A percentile compares a stretch with the other conserved stretches of the same genome.
Conservation (phyloP, 495 filamentous ascomycete species). For the Lophiostoma macrostomum region DNA sequence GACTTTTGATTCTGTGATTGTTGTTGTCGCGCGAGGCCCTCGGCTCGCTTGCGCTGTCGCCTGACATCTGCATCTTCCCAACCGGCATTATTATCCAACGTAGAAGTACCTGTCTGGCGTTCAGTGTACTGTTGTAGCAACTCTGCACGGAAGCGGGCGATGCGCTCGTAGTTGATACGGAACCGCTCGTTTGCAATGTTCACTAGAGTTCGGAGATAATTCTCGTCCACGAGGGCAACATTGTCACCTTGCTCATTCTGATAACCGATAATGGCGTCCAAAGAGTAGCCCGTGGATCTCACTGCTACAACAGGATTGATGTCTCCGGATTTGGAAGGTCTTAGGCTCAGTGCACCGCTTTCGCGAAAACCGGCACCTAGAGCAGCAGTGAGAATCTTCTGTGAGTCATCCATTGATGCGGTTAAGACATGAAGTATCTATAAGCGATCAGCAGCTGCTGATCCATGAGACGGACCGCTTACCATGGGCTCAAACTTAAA, state of each 20-base stretch:
- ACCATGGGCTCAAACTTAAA: slow-evolving; percentile 97
- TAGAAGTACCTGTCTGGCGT: no score
- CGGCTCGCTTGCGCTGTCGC: slow-evolving; percentile 58
- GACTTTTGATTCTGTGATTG: no score
- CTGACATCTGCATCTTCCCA: slow-evolving; percentile 48
- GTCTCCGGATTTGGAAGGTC: slow-evolving; percentile 44
- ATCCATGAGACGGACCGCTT: slow-evolving; percentile 32
- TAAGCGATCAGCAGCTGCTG: slow-evolving; percentile 8
- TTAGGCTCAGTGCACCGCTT: slow-evolving; percentile 65
- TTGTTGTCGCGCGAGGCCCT: slow-evolving; percentile 48
- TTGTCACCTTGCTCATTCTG: slow-evolving; percentile 39
- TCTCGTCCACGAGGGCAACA: slow-evolving; percentile 45
- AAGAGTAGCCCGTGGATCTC: slow-evolving; percentile 70
- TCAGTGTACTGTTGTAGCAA: slow-evolving; percentile 15
- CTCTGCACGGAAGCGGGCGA: slow-evolving; percentile 47
- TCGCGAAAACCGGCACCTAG: slow-evolving; percentile 84
- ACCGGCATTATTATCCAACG: background rate
- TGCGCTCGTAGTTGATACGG: slow-evolving; percentile 66
- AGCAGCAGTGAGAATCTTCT: slow-evolving; percentile 67
- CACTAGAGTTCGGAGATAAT: slow-evolving; percentile 62
- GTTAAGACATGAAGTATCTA: slow-evolving; percentile 88
- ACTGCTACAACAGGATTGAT: slow-evolving; percentile 66
- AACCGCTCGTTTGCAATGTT: slow-evolving; percentile 74
- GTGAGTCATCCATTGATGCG: slow-evolving; percentile 66
- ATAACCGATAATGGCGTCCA: slow-evolving; percentile 75